Evolutionary conservation across 306 rosid genomes (phyloP).

Genomic region (Begonia peltatifolia): DNA sequence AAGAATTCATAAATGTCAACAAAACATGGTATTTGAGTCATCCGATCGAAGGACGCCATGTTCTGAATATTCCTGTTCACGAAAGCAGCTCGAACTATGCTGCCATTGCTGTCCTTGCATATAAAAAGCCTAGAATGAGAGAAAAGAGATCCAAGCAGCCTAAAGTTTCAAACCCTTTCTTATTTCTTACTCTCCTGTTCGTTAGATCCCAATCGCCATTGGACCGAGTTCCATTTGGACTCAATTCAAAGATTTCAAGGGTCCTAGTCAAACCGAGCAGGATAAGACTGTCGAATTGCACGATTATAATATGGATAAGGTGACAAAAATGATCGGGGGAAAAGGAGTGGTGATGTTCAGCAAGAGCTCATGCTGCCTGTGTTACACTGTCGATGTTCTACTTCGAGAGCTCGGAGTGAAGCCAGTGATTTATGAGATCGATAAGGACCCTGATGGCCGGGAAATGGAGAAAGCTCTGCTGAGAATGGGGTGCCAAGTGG

Average conservation of each 20-base stretch:
- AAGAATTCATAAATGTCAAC: no score
- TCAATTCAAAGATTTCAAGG: neutral
- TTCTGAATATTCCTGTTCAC: neutral
- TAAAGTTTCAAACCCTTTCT: neutral
- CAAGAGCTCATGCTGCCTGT: constrained; percentile 51
- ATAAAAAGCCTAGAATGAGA: neutral
- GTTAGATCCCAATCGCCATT: neutral
- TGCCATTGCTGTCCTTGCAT: neutral
- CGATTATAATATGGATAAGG: constrained; percentile 34
- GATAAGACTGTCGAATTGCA: neutral
- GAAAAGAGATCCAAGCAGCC: neutral
- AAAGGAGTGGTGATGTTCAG: constrained; percentile 51
- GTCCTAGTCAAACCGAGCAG: no score
- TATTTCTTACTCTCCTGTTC: neutral
- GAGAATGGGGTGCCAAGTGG: constrained; percentile 29
- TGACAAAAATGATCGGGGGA: constrained; percentile 34
- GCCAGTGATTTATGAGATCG: constrained; percentile 42
- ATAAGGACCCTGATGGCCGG: constrained; percentile 40
- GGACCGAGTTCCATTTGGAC: neutral
- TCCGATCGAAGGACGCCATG: neutral
- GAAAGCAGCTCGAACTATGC: neutral
- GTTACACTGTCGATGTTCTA: constrained; percentile 41
- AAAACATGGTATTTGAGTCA: no score
- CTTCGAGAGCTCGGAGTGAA: constrained; percentile 31
- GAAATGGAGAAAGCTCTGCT: constrained; percentile 54